Evolutionary conservation across 108 stramenopile genomes (phyloP), one percentile per base, ranked within the genome.

Genomic region (Seminavis robusta): DNA sequence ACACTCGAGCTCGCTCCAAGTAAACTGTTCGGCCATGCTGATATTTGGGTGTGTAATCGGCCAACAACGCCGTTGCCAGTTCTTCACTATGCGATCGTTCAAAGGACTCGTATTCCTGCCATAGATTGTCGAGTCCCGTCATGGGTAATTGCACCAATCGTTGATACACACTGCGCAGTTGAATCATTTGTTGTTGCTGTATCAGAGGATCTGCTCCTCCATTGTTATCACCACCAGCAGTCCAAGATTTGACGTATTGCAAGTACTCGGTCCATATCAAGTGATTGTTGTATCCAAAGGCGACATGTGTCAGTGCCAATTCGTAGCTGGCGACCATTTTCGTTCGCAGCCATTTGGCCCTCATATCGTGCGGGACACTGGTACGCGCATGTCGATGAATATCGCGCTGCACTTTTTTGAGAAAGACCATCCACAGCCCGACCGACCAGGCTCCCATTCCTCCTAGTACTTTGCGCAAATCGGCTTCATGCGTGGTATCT

Each of bases 51-150:
- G 67, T 57, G 53, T 63, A 81, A 42, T 92, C 91, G 0, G 65
- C 76, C 40, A 83, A 56, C 56, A 92, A 62, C 21, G 88, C 85
- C 37, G 56, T 65, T n/a, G 83, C 91, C 56, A 92, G 50, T 1
- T 70, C 61, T 50, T 92, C 91, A 36, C 69, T 79, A 56, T 89
- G 91, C n/a, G 63, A 45, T 21, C 77, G 59, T 64, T 92, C 91
- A 56, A 86, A 92, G 24, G 62, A 51, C 52, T 92, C 91, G 61
- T 92, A 92, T 52, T 92, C 91, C 57, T 85, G 79, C 91, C 91
- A 92, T 11, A 85, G 62, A 36, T 76, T 73, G 76, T 92, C 91
- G 49, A 92, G 59, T 5, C 87, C 87, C 8, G 74, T 70, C 91
- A 92, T 92, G 36, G 91, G 91, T 72, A 82, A 76, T 15, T 69